These are phyloP conservation scores for Salvia hispanica DNA, from an alignment of 257 asterid species.

Conservation along the genomic window DNA sequence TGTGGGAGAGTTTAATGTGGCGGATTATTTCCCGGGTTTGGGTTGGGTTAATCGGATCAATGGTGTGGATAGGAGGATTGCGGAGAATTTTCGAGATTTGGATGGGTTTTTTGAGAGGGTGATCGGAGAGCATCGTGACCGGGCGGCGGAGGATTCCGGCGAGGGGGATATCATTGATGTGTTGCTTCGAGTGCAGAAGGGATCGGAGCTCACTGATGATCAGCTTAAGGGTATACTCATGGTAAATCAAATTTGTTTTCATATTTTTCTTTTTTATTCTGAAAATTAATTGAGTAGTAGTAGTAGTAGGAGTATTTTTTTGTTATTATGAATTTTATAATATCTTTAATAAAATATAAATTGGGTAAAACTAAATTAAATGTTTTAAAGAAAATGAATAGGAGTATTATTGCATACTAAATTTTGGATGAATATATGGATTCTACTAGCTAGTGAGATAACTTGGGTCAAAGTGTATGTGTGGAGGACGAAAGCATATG, in stretches of 20 bases:
- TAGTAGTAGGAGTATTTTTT: too few relatives aligned
- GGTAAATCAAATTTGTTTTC: not conserved
- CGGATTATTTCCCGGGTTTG: conserved; percentile 45
- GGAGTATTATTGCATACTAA: too few relatives aligned
- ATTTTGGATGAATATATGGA: too few relatives aligned
- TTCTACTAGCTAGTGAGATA: too few relatives aligned
- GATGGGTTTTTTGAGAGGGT: conserved; percentile 38
- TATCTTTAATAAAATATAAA: too few relatives aligned
- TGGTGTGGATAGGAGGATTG: conserved; percentile 39
- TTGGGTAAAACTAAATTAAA: too few relatives aligned
- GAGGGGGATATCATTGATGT: conserved; percentile 50
- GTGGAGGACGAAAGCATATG: too few relatives aligned
- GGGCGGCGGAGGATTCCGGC: conserved; percentile 8
- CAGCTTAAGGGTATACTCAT: conserved; percentile 44
- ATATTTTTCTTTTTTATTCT: too few relatives aligned
- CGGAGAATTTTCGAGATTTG: conserved; percentile 22
- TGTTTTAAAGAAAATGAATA: too few relatives aligned
- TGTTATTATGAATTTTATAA: too few relatives aligned
- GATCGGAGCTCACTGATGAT: conserved; percentile 26
- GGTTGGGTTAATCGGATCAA: conserved; percentile 49
- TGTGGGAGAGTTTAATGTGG: conserved; percentile 33
- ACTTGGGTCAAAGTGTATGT: too few relatives aligned
- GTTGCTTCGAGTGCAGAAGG: conserved; percentile 43
- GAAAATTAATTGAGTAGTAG: too few relatives aligned
- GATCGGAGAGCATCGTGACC: conserved; percentile 39